Evolutionary conservation across 2,329 filamentous ascomycete species (phyloP).

Genomic region (Tympanopsis confertula): DNA sequence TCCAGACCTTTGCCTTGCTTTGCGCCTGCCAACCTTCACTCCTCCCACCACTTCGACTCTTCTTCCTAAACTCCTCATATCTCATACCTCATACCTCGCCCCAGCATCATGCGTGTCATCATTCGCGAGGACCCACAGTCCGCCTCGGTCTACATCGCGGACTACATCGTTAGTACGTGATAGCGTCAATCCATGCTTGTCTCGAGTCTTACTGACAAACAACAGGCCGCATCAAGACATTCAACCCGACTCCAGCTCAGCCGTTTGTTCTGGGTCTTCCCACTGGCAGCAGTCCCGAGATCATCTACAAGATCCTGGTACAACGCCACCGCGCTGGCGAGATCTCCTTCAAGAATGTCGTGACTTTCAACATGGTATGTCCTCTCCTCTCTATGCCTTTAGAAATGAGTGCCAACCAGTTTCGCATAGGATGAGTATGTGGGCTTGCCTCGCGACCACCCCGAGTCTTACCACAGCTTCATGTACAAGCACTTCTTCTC

Average conservation of each 20-base stretch:
- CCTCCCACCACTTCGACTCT: too few relatives aligned
- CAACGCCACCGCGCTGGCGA: conserved; percentile 56
- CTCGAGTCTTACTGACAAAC: conserved; percentile 3
- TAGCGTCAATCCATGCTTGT: conserved; percentile 1
- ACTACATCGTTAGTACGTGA: conserved; percentile 61
- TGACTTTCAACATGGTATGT: conserved; percentile 81
- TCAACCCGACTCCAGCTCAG: conserved; percentile 57
- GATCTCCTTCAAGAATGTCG: conserved; percentile 77
- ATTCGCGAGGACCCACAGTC: conserved; percentile 61
- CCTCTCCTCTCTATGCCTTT: conserved; percentile 2
- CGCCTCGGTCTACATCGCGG: conserved; percentile 66
- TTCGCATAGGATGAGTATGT: conserved; percentile 69
- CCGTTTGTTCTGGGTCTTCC: conserved; percentile 77
- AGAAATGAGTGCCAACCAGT: conserved; percentile 2
- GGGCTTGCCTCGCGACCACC: conserved; percentile 69
- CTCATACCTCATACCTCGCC: too few relatives aligned
- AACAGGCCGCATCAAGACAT: conserved; percentile 64
- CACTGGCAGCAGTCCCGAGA: conserved; percentile 70
- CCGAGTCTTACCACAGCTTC: conserved; percentile 80
- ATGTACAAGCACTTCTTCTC: conserved; percentile 92
- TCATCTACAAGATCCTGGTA: conserved; percentile 68
- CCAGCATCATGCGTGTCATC: conserved; percentile 79
- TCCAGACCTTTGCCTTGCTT: too few relatives aligned
- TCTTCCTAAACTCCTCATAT: too few relatives aligned
- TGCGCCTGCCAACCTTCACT: too few relatives aligned